Evolutionary conservation across 805 yeast species (phyloP).

Genomic region (Candida methanosorbosa): DNA sequence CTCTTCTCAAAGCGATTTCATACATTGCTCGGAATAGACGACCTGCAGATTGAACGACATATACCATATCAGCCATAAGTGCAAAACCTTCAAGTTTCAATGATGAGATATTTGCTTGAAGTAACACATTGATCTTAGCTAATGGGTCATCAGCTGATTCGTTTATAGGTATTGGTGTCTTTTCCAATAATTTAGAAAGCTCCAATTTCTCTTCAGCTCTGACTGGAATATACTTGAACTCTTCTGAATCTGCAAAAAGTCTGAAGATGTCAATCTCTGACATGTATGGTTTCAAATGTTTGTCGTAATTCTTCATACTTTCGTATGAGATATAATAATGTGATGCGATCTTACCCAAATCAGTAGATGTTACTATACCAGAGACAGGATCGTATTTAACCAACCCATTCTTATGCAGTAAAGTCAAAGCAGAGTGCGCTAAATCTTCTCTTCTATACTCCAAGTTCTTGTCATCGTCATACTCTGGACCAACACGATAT

Average conservation of each 20-base stretch:
- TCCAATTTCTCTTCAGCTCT: constrained; percentile 82
- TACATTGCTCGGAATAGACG: constrained; percentile 78
- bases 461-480: constrained; percentile 41
- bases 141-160: constrained; percentile 62
- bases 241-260: constrained; percentile 74
- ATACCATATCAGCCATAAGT: constrained; percentile 85
- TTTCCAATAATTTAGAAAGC: constrained; percentile 54
- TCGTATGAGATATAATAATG: constrained; percentile 72
- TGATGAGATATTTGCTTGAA: constrained; percentile 83
- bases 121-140: constrained; percentile 69
- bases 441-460: constrained; percentile 53
- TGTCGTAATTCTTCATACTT: constrained; percentile 63
- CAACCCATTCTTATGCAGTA: constrained; percentile 49
- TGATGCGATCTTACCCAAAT: constrained; percentile 77
- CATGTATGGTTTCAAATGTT: constrained; percentile 53
- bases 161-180: constrained; percentile 80
- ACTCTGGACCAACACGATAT: constrained; percentile 68
- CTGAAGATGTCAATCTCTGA: constrained; percentile 68
- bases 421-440: constrained; percentile 64
- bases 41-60: constrained; percentile 88
- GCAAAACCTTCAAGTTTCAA: constrained; percentile 81
- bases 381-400: constrained; percentile 44
- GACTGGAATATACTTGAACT: constrained; percentile 75
- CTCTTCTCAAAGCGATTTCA: constrained; percentile 62
- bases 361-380: constrained; percentile 49